A percentile compares a stretch with the other conserved stretches of the same genome.
These are phyloP conservation scores for Fragilariopsis cylindrus DNA, from an alignment of 108 stramenopile species.

Conservation along the genomic window DNA sequence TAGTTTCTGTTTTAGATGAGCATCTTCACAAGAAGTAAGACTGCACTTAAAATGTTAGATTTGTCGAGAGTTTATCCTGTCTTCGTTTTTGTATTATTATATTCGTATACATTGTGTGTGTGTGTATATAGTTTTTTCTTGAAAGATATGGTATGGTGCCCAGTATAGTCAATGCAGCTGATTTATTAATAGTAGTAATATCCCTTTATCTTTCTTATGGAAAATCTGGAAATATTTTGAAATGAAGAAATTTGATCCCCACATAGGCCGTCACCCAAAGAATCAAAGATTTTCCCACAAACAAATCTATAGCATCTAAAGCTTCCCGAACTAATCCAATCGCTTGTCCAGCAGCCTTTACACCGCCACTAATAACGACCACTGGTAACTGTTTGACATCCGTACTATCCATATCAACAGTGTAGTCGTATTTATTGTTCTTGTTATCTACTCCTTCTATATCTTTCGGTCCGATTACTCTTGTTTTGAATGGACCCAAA, in stretches of 20 bases:
- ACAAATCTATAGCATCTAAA: constrained; percentile 83
- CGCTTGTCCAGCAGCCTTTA: constrained; percentile 72
- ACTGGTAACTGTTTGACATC: constrained; percentile 38
- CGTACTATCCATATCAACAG: constrained; percentile 51
- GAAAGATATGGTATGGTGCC: too few relatives aligned
- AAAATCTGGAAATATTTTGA: constrained; percentile 91
- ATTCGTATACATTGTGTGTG: too few relatives aligned
- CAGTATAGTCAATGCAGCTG: too few relatives aligned
- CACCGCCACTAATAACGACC: constrained; percentile 56
- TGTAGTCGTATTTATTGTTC: constrained; percentile 22
- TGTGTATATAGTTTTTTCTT: too few relatives aligned
- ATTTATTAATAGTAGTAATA: too few relatives aligned
- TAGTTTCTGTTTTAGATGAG: too few relatives aligned
- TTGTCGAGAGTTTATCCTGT: too few relatives aligned
- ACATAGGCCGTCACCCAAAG: constrained; percentile 85
- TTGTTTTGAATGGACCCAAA: constrained; percentile 78
- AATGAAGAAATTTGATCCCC: constrained; percentile 89
- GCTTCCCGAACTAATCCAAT: constrained; percentile 68
- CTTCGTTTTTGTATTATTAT: too few relatives aligned
- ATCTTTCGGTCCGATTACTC: constrained; percentile 76
- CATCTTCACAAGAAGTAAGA: too few relatives aligned
- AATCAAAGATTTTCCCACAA: constrained; percentile 87
- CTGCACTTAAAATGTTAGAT: too few relatives aligned
- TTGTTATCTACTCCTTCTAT: constrained; percentile 44
- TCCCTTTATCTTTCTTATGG: constrained; percentile 30